These are phyloP conservation scores for Penstemon davidsonii DNA, from an alignment of 257 asterid species.

Conservation along the genomic window DNA sequence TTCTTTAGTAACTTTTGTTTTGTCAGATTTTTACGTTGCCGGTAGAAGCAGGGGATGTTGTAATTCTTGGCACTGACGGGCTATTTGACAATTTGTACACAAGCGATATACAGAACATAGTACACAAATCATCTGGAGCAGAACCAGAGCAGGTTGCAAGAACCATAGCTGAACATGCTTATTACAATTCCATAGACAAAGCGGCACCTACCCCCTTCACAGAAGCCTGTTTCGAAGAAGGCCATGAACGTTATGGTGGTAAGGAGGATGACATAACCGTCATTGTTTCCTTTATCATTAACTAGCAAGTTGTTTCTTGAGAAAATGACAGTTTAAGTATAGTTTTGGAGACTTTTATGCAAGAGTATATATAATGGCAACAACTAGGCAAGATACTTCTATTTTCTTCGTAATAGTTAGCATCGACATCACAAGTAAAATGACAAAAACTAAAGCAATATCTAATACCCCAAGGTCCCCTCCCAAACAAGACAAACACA, in stretches of 20 bases:
- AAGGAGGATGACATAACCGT: slow-evolving; percentile 17
- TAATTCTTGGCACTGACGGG: slow-evolving; percentile 21
- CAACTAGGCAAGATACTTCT: too few species aligned
- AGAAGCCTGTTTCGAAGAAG: slow-evolving; percentile 1
- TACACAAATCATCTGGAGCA: not conserved
- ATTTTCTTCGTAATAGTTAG: too few species aligned
- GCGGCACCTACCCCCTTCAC: not conserved
- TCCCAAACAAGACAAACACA: too few species aligned
- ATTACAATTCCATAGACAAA: slow-evolving; percentile 8
- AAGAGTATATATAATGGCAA: too few species aligned
- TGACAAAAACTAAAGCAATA: too few species aligned
- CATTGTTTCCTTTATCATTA: not conserved
- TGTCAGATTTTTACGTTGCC: slow-evolving; percentile 10
- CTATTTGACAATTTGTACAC: slow-evolving; percentile 24
- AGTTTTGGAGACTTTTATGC: too few species aligned
- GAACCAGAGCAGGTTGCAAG: slow-evolving; percentile 22
- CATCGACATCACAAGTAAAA: too few species aligned
- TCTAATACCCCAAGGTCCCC: too few species aligned
- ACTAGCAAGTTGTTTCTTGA: too few species aligned
- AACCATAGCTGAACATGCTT: slow-evolving; percentile 16
- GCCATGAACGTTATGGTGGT: not conserved
- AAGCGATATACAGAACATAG: not conserved
- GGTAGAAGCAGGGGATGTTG: slow-evolving; percentile 23
- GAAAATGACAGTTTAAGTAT: too few species aligned
- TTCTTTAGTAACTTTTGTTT: not conserved